Evolutionary conservation across 495 filamentous ascomycete genomes (phyloP).

Genomic region (Pseudotulostoma volvatum): DNA sequence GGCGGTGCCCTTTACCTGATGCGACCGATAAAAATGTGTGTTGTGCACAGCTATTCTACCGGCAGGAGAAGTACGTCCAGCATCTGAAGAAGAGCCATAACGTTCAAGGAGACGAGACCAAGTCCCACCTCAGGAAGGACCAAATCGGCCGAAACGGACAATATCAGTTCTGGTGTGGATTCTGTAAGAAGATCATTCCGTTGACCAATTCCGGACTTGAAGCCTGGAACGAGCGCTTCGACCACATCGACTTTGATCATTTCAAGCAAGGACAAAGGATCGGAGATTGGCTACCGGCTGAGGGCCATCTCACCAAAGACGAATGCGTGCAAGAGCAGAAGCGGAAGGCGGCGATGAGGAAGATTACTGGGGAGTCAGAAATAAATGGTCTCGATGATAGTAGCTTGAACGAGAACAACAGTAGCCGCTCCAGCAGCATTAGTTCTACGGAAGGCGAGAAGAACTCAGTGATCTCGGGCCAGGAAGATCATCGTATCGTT

Average conservation of each 20-base stretch:
- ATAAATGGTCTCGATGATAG: too few species aligned
- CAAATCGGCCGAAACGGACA: conserved; percentile 56
- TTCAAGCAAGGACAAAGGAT: conserved; percentile 40
- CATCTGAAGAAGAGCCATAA: conserved; percentile 42
- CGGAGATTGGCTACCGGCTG: conserved; percentile 28
- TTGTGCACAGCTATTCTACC: conserved; percentile 46
- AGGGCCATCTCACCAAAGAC: conserved; percentile 6
- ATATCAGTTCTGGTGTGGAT: conserved; percentile 76
- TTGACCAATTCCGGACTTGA: conserved; percentile 37
- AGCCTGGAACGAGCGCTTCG: conserved; percentile 61
- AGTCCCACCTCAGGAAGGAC: conserved; percentile 30
- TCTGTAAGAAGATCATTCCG: conserved; percentile 46
- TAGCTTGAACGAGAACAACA: too few species aligned
- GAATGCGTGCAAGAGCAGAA: too few species aligned
- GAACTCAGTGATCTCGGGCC: too few species aligned
- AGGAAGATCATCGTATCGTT: too few species aligned
- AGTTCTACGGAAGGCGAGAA: too few species aligned
- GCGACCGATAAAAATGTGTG: conserved; percentile 5
- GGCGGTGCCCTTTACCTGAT: conserved; percentile 45
- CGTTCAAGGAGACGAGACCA: conserved; percentile 27
- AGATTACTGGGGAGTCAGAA: too few species aligned
- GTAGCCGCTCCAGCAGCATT: too few species aligned
- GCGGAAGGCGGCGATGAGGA: too few species aligned
- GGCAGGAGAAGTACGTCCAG: conserved; percentile 40
- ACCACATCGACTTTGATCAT: conserved; percentile 70